A percentile compares a stretch with the other conserved stretches of the same genome.
phyloP scores from a whole-genome alignment of 2,329 filamentous ascomycete species.

The Aureobasidium sp. region DNA sequence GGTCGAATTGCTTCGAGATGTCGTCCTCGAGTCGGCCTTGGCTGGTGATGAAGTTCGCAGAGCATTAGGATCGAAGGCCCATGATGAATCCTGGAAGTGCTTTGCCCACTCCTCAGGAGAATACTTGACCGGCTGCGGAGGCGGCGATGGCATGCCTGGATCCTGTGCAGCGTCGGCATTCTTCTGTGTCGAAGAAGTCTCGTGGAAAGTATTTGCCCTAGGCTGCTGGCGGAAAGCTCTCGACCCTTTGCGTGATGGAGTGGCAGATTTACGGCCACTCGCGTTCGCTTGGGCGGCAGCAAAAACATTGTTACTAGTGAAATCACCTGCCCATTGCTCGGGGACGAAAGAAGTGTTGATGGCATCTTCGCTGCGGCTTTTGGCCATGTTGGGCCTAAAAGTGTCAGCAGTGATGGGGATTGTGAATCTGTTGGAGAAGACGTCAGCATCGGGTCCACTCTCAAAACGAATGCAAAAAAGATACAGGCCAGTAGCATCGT shows the following conservation, averaged over 20 bases:
- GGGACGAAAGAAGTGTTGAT: slow-evolving; percentile 46
- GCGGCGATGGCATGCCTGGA: slow-evolving; percentile 12
- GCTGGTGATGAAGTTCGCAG: slow-evolving; percentile 6
- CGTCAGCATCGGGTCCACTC: slow-evolving; percentile 14
- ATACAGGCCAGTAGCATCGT: slow-evolving; percentile 10
- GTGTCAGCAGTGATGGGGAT: slow-evolving; percentile 23
- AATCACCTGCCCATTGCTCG: slow-evolving; percentile 40
- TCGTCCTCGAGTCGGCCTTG: background rate
- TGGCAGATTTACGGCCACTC: slow-evolving; percentile 23
- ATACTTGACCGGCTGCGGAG: slow-evolving; percentile 28
- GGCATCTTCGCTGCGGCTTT: slow-evolving; percentile 42
- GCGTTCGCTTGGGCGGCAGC: slow-evolving; percentile 24
- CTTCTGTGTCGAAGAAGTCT: background rate
- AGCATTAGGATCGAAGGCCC: slow-evolving; percentile 24
- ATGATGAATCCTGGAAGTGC: slow-evolving; percentile 39
- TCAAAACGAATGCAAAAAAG: background rate
- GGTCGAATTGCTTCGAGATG: slow-evolving; percentile 10
- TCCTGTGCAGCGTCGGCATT: background rate
- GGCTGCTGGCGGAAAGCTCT: slow-evolving; percentile 7
- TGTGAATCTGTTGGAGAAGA: slow-evolving; percentile 25
- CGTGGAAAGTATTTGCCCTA: background rate
- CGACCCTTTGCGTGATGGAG: slow-evolving; percentile 17
- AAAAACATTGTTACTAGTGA: slow-evolving; percentile 36
- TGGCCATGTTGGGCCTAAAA: slow-evolving; percentile 27
- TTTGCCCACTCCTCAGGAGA: slow-evolving; percentile 37